phyloP scores from a whole-genome alignment of 257 asterid species.

The Primulina huaijiensis region DNA sequence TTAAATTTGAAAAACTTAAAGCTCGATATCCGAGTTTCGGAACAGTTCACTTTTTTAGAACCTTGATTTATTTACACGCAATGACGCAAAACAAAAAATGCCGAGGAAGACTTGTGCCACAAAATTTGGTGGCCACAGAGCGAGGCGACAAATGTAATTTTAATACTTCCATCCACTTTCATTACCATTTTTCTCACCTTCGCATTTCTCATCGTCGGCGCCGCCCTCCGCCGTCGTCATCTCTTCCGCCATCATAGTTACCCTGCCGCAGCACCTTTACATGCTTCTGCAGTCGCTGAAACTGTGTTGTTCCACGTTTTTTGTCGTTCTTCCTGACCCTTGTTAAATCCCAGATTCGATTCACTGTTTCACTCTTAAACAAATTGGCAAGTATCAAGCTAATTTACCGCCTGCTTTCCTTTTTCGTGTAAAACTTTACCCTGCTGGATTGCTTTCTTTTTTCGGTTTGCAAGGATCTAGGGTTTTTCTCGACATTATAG shows the following conservation, averaged over 20 bases:
- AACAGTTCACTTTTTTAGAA: too few species aligned
- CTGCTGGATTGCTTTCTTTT: conserved; percentile 5
- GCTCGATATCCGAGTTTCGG: too few species aligned
- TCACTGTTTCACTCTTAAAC: background rate
- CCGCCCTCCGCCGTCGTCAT: background rate
- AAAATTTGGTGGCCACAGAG: background rate
- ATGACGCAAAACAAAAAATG: too few species aligned
- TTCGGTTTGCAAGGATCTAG: conserved; percentile 19
- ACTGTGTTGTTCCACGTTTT: background rate
- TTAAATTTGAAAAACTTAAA: too few species aligned
- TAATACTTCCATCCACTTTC: background rate
- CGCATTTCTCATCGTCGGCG: background rate
- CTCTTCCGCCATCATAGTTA: conserved; percentile 11
- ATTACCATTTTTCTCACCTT: background rate
- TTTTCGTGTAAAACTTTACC: background rate
- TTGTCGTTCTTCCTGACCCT: conserved; percentile 2
- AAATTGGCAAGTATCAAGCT: background rate
- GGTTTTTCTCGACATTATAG: conserved; percentile 5
- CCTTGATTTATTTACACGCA: too few species aligned
- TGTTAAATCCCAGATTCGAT: conserved; percentile 10
- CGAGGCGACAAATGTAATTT: background rate
- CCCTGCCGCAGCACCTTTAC: background rate
- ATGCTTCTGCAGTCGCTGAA: background rate
- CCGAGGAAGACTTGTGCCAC: too few species aligned
- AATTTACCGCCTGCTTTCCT: background rate